Base-by-base conservation (phyloP, 805 yeast species). In the Cyberlindnera mississippiensis region DNA sequence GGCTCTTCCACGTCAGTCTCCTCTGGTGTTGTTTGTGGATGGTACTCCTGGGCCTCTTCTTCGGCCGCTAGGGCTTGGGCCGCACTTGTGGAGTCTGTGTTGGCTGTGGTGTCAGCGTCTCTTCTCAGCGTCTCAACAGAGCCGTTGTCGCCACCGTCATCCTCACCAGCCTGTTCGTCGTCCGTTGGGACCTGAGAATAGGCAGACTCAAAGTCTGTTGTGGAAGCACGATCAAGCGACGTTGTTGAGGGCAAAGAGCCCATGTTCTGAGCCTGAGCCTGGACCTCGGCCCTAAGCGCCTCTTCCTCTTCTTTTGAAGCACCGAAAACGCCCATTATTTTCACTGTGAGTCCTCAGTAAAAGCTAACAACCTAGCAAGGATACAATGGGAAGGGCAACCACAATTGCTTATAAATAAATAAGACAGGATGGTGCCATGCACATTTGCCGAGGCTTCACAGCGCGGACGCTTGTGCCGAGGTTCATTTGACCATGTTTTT, bases 221-320 rank as follows among this genome's bases (percentile, higher is more conserved):
- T 31, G 33, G 36, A 31, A 2, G 30, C 15, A 1, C 45, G 41
- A n/a, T 15, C 41, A 20, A 34, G 42, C 1, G 40, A 42, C 2
- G 35, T 44, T 22, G 24, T 19, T 11, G 43, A 28, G 3, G 47
- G 35, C 33, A 14, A 28, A 17, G 35, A 31, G 6, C 35, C 35
- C 17, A 33, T 33, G 22, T 31, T 31, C 13, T 9, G 14, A 6
- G 16, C n/a, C 22, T 31, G 32, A 10, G 16, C n/a, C 19, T 16
- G 35, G 8, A 35, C 46, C 13, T 50, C 52, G 2, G 30, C 44
- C 37, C 53, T 46, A 15, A 52, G 42, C 4, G 49, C 52, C 3
- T 38, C 48, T 13, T 51, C 55, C 16, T 52, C 53, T 22, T 47
- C 54, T 28, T 42, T 41, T 5, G 53, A 41, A 28, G 57, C 88